Evolutionary conservation across 2,329 filamentous ascomycete species (phyloP).

Genomic region (Rhynchosporium agropyri): DNA sequence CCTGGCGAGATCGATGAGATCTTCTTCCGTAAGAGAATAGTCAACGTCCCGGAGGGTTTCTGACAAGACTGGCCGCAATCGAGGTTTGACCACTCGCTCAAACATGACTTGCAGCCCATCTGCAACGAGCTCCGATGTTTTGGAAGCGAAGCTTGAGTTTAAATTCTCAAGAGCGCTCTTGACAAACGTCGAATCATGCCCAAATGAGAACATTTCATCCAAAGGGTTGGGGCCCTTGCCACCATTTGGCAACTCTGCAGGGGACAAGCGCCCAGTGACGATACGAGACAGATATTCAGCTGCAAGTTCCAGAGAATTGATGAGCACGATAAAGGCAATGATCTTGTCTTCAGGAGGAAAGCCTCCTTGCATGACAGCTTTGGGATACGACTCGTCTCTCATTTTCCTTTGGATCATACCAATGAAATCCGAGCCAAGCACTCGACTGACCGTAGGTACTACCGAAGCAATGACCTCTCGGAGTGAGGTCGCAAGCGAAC

Average conservation of each 20-base stretch:
- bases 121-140: constrained; percentile 77
- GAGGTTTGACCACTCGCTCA: constrained; percentile 81
- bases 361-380: constrained; percentile 73
- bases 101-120: constrained; percentile 88
- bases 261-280: constrained; percentile 66
- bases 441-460: constrained; percentile 74
- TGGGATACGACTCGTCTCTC: constrained; percentile 93
- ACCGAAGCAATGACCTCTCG: constrained; percentile 75
- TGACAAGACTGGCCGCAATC: constrained; percentile 79
- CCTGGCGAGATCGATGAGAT: constrained; percentile 58
- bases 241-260: constrained; percentile 47
- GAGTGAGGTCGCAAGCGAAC: constrained; percentile 85
- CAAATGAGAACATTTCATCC: constrained; percentile 75
- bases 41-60: constrained; percentile 93
- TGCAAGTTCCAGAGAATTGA: constrained; percentile 93
- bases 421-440: constrained; percentile 87
- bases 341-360: constrained; percentile 87
- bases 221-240: constrained; percentile 45
- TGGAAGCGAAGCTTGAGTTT: constrained; percentile 71
- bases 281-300: constrained; percentile 91
- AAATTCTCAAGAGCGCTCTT: constrained; percentile 68
- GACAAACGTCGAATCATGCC: constrained; percentile 72
- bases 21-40: constrained; percentile 71
- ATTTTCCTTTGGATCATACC: constrained; percentile 98
- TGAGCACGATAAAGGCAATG: constrained; percentile 85